Percentiles rank a stretch among this genome's conserved stretches.
Evolutionary conservation across 345 rosid species (phyloP).

Genomic region (Dipteronia dyeriana): DNA sequence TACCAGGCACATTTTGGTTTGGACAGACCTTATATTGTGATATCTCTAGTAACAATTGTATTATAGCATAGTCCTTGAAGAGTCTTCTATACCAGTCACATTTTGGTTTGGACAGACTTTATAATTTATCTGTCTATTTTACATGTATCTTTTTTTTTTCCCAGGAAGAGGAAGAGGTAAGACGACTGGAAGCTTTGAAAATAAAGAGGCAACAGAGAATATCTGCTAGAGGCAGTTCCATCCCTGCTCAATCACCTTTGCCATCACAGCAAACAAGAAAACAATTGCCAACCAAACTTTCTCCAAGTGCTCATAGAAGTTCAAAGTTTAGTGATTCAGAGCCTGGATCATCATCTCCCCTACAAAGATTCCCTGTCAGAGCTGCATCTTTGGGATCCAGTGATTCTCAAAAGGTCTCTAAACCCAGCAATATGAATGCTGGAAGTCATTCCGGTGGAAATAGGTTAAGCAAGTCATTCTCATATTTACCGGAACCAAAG

Average conservation of each 20-base stretch:
- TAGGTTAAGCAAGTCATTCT: conserved; percentile 55
- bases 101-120: not conserved
- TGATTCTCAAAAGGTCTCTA: conserved; percentile 52
- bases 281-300: conserved; percentile 55
- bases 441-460: conserved; percentile 55
- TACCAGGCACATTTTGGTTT: no score
- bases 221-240: conserved; percentile 64
- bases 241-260: conserved; percentile 43
- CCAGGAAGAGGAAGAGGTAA: conserved; percentile 81
- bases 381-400: conserved; percentile 51
- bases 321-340: conserved; percentile 85
- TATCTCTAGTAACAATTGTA: not conserved
- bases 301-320: conserved; percentile 59
- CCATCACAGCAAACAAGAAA: conserved; percentile 53
- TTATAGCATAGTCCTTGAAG: not conserved
- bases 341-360: conserved; percentile 73
- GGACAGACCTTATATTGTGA: no score
- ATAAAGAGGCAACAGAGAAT: conserved; percentile 88
- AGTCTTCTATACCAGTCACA: not conserved
- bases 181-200: conserved; percentile 76
- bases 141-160: conserved; percentile 12
- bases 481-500: conserved; percentile 64
- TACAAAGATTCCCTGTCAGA: conserved; percentile 56
- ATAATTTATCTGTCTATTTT: not conserved
- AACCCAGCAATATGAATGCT: conserved; percentile 48